Evolutionary conservation across 495 filamentous ascomycete species (phyloP), one percentile per base, ranked within the genome.

Genomic region (Aspergillus homomorphus): DNA sequence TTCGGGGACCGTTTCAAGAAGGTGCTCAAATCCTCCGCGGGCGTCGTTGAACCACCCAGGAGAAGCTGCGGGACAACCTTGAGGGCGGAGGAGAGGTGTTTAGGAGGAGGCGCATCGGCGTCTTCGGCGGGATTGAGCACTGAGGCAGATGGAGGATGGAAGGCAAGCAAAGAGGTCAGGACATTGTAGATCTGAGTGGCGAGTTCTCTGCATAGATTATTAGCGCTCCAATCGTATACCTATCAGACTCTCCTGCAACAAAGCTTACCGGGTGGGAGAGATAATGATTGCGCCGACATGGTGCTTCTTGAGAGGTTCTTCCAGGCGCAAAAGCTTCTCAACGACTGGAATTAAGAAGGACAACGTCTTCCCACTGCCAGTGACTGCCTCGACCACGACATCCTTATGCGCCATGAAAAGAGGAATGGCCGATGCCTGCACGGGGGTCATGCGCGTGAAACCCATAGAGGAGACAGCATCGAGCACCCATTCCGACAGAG

Each of bases 361-460:
- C 44, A 97, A 75, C 0, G 94, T 98, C 73, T 98, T 98, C 45
- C 94, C 94, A 67, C 89, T 94, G 8, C 95, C 94, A 2, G 94
- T 98, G 8, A 97, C 94, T 2, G 94, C 95, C 70, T 96, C 92
- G 24, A 97, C 93, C 3, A 98, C 93, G 0, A 98, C 92, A 74
- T 98, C 94, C 65, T 97, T 97, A 71, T 98, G 90, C 8, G 86
- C 87, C 74, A 90, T 85, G 71, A 97, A 96, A 16, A 96, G 81
- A 12, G 93, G 92, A 61, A 98, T 90, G 16, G 88, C 87, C n/a
- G 89, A 92, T 21, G 92, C 90, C 71, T 98, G 94, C 16, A 97
- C 94, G 1, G 94, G 94, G 3, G 94, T 98, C 76, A 93, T 95
- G 63, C 86, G 84, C 46, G 78, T 79, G 70, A 96, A 96, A 46